Evolutionary conservation across 345 rosid genomes (phyloP).

Genomic region (Eutrema yunnanense): DNA sequence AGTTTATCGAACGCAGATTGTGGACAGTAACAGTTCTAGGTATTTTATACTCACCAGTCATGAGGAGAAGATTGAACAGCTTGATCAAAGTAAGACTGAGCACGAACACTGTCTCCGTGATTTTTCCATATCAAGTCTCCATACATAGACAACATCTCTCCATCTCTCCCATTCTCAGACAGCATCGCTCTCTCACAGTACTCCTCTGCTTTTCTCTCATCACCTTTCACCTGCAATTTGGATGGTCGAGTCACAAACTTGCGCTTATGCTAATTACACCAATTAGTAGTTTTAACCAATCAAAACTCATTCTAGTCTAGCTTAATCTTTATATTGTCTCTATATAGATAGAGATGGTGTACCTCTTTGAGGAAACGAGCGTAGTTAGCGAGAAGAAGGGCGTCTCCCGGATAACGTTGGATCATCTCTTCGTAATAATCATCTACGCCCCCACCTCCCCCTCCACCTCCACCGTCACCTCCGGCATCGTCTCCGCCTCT

Average conservation of each 20-base stretch:
- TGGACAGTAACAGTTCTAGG: neutral
- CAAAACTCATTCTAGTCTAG: neutral
- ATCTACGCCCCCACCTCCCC: constrained; percentile 40
- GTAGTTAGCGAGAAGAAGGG: constrained; percentile 56
- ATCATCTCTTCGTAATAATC: constrained; percentile 60
- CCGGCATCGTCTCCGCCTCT: constrained; percentile 23
- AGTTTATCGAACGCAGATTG: neutral
- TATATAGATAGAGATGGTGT: neutral
- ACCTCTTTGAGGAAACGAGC: constrained; percentile 76
- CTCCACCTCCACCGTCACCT: constrained; percentile 23
- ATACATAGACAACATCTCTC: constrained; percentile 45
- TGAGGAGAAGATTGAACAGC: constrained; percentile 59
- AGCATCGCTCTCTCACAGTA: constrained; percentile 58
- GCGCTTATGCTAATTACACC: neutral
- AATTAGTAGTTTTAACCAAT: neutral
- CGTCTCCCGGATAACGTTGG: constrained; percentile 46
- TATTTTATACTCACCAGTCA: constrained; percentile 41
- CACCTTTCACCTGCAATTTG: constrained; percentile 42
- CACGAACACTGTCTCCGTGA: constrained; percentile 43
- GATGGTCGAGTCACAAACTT: neutral
- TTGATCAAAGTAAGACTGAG: constrained; percentile 57
- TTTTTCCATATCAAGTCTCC: constrained; percentile 59
- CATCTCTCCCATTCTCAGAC: constrained; percentile 51
- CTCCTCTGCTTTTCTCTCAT: constrained; percentile 59
- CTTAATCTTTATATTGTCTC: neutral